Conservation (phyloP, 2,329 filamentous ascomycete genomes). For the Hymenoscyphus fraxineus region DNA sequence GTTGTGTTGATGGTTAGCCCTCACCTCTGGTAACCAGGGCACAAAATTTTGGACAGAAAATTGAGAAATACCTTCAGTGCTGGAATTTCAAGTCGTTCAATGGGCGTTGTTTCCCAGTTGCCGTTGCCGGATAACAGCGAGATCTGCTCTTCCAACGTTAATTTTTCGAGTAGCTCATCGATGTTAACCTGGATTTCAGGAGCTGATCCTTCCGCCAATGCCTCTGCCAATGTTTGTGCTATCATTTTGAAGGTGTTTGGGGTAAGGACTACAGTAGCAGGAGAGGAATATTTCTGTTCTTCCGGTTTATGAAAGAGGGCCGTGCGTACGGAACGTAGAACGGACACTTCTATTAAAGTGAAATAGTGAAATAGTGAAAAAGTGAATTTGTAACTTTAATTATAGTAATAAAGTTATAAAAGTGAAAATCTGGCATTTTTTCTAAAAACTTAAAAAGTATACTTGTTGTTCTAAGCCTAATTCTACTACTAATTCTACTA, state of each 20-base stretch:
- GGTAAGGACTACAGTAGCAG: too few relatives aligned
- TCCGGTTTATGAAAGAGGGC: too few relatives aligned
- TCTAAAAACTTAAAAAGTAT: too few relatives aligned
- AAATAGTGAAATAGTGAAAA: too few relatives aligned
- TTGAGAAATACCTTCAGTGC: conserved; percentile 28
- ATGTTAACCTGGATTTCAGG: background rate
- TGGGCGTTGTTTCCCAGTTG: conserved; percentile 30
- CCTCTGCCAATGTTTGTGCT: background rate
- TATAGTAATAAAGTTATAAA: too few relatives aligned
- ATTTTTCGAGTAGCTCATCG: conserved; percentile 19
- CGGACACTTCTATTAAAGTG: too few relatives aligned
- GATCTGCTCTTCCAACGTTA: conserved; percentile 35
- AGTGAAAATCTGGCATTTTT: too few relatives aligned
- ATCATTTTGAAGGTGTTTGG: background rate
- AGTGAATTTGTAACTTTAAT: too few relatives aligned
- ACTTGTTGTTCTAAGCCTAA: too few relatives aligned
- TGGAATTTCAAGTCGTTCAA: conserved; percentile 31
- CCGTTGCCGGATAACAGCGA: conserved; percentile 30
- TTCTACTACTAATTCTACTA: too few relatives aligned
- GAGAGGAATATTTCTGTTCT: too few relatives aligned
- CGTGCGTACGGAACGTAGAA: too few relatives aligned
- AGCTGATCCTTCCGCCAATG: background rate
- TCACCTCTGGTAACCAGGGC: background rate
- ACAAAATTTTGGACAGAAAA: background rate
- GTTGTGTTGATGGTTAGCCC: background rate